Base-by-base conservation (phyloP, 176 grass and related monocot genomes). In the Olyra latifolia region DNA sequence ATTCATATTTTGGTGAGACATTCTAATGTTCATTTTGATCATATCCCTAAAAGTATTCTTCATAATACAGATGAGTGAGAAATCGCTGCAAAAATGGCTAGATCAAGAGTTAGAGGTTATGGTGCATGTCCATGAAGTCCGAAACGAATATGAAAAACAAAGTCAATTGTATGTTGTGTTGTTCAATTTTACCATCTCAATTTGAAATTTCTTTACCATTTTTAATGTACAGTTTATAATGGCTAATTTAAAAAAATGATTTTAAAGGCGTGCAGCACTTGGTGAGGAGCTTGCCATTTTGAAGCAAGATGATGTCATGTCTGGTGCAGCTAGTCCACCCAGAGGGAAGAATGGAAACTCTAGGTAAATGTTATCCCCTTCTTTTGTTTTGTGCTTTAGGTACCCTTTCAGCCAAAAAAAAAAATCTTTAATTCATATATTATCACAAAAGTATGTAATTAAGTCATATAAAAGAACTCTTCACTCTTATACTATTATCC, bases 101-200 rank as follows among this genome's bases (percentile, higher is more conserved):
- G 93, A 99, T 83, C 93, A 99, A 70, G 97, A 99, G 75, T 88
- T 99, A 88, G 96, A 99, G 90, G 90, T 99, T 44, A 93, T 99
- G 90, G 82, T 96, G 20, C 93, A 95, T 89, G 90, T 99, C 30
- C 90, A 99, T 72, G 97, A 99, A 95, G 97, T 99, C 35, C 86
- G 93, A 45, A 91, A 91, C 39, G 97, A 93, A 91, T 99, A 99
- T 42, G 93, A 96, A 75, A 99, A 99, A 67, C 97, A 99, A 91
- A 95, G 88, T 71, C 88, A 99, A 93, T 53, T 96, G 97, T 99
- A 88, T 56, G 88, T 86, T 43, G 29, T 56, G 88, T 86, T 43
- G 29, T 74, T 84, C 17, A 14, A 45, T 76, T 41, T 87, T 86
- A 17, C 79, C 3, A 73, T 62, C 44, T 53, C 40, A 53, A 13